These are phyloP conservation scores for Pogostemon cablin DNA, from an alignment of 257 asterid genomes.

Conservation along the genomic window DNA sequence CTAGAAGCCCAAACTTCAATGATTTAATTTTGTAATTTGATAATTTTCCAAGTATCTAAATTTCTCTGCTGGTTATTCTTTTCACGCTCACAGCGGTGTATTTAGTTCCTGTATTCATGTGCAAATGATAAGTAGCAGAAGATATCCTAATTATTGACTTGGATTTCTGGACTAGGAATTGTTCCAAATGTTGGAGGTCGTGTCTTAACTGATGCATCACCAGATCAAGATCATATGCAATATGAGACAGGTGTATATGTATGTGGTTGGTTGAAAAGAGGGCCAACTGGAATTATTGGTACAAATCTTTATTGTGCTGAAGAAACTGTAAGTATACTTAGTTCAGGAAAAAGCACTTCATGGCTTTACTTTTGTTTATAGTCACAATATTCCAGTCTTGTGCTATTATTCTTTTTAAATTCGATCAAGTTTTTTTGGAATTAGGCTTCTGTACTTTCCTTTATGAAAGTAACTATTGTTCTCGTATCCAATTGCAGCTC, in stretches of 20 bases:
- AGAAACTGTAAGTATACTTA: constrained; percentile 63
- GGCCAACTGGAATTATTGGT: constrained; percentile 85
- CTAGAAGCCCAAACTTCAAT: too few relatives aligned
- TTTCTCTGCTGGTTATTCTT: neutral
- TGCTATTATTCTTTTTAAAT: neutral
- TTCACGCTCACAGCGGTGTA: constrained; percentile 6
- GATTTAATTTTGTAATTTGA: too few relatives aligned
- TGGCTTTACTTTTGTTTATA: constrained; percentile 14
- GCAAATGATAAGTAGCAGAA: neutral
- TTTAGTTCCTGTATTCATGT: constrained; percentile 7
- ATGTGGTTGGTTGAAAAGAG: constrained; percentile 97
- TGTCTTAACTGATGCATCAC: constrained; percentile 48
- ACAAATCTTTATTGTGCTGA: constrained; percentile 86
- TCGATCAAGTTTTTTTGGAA: neutral
- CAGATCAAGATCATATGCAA: constrained; percentile 42
- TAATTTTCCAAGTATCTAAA: neutral
- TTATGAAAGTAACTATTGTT: neutral
- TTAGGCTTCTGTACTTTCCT: neutral
- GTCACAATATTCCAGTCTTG: neutral
- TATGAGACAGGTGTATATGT: constrained; percentile 71
- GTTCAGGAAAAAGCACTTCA: constrained; percentile 15
- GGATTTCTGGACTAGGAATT: constrained; percentile 49
- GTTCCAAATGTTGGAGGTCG: constrained; percentile 86
- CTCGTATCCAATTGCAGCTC: constrained; percentile 47
- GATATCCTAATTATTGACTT: constrained; percentile 3